A percentile compares a stretch with the other conserved stretches of the same genome.
Conservation (phyloP, 345 rosid genomes). For the Populus ilicifolia region DNA sequence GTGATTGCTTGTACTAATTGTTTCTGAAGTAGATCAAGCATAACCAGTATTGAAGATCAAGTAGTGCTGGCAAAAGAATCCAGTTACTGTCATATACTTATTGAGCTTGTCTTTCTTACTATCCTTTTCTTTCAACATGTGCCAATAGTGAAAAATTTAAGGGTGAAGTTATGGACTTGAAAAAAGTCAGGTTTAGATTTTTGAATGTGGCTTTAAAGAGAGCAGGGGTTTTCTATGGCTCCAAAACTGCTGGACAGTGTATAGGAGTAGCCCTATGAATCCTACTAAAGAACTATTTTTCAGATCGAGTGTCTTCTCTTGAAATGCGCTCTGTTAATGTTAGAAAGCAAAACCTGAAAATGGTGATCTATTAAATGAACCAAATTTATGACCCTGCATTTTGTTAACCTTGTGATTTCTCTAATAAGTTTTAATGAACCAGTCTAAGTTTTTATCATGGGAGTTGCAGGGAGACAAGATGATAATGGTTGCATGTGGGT, state of each 20-base stretch:
- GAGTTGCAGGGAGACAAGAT: conserved; percentile 70
- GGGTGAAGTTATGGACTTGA: neutral
- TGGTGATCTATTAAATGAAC: neutral
- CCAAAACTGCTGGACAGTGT: neutral
- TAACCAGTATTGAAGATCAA: conserved; percentile 6
- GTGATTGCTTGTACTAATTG: conserved; percentile 7
- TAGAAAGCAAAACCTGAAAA: neutral
- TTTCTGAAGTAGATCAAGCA: neutral
- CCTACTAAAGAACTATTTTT: neutral
- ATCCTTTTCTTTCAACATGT: neutral
- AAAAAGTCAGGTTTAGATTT: neutral
- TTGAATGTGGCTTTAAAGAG: neutral
- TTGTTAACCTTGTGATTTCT: neutral
- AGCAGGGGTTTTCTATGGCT: neutral
- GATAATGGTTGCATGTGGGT: conserved; percentile 92
- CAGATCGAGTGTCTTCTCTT: neutral
- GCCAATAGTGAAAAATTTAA: neutral
- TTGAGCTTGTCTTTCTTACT: neutral
- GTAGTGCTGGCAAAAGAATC: neutral
- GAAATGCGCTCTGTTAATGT: neutral
- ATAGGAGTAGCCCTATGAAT: neutral
- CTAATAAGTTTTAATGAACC: conserved; percentile 7
- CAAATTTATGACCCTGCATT: neutral
- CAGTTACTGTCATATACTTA: neutral
- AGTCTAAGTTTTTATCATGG: conserved; percentile 8